Evolutionary conservation across 345 rosid genomes (phyloP).

Genomic region (Diplotaxis tenuifolia): DNA sequence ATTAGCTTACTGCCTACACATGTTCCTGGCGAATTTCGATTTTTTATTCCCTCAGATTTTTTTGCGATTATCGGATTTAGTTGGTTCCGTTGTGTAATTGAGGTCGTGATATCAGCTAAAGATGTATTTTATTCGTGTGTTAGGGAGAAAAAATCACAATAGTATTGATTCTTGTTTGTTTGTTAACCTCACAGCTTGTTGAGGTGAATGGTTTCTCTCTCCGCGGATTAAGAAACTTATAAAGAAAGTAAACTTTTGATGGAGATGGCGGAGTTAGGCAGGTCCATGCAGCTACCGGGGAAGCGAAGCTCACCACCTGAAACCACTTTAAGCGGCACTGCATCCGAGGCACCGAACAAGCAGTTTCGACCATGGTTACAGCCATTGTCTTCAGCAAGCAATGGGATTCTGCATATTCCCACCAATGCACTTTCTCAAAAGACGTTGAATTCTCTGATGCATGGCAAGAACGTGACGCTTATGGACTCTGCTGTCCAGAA

Average conservation of each 20-base stretch:
- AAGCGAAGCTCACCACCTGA: constrained; percentile 69
- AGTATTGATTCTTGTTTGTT: neutral
- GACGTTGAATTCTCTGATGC: constrained; percentile 38
- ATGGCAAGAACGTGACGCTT: constrained; percentile 42
- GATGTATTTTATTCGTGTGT: neutral
- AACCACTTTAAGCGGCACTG: constrained; percentile 33
- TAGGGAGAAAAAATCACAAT: neutral
- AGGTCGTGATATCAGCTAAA: neutral
- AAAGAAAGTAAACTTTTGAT: constrained; percentile 15
- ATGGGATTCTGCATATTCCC: constrained; percentile 46
- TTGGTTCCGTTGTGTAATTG: neutral
- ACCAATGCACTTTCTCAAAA: constrained; percentile 37
- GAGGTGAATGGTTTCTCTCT: constrained; percentile 12
- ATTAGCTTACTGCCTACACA: neutral
- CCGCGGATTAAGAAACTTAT: neutral
- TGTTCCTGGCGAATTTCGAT: neutral
- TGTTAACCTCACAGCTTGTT: constrained; percentile 22
- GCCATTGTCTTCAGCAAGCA: constrained; percentile 44
- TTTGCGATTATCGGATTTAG: neutral
- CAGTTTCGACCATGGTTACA: constrained; percentile 88
- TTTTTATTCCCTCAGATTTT: neutral
- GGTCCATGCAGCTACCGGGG: constrained; percentile 42
- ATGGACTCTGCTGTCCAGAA: constrained; percentile 44
- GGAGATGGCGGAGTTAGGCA: constrained; percentile 25
- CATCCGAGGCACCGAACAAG: constrained; percentile 48